Evolutionary conservation across 2,329 filamentous ascomycete species (phyloP), one percentile per base, ranked within the genome.

Genomic region (Scedosporium dehoogii): DNA sequence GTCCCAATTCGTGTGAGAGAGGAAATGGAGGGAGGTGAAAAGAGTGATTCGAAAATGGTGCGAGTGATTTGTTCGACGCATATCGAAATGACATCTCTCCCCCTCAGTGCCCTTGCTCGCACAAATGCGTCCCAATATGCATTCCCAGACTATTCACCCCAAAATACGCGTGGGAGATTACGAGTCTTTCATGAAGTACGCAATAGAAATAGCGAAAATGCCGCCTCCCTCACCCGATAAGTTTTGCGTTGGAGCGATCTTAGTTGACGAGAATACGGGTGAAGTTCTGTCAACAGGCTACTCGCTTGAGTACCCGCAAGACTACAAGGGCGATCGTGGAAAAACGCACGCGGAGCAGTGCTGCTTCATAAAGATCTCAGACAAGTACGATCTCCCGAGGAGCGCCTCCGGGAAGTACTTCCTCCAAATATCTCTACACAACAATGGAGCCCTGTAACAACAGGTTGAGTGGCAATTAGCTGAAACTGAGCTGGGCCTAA

Each of bases 311-410:
- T 68, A 75, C 16, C 72, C 72, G 0, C 65, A 70, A 3, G 72
- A 77, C 58, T 67, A 70, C 38, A 72, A 71, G 0, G 73, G 72
- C 51, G 74, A 77, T 51, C 69, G 68, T 0, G 75, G 75, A 0
- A 74, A 67, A 0, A 78, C 73, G 2, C 76, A 79, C 61, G 74
- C 75, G 1, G 76, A 77, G 63, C 74, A 77, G 25, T 76, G 74
- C 65, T 78, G 75, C 68, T 73, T 78, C 64, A 77, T 78, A 66
- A 78, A 79, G 68, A 69, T 78, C 4, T 74, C 74, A 25, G 71
- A 77, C 16, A 61, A 69, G 42, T 65, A 76, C 57, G 66, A 68
- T 25, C 57, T 78, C 4, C 66, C 70, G 75, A 78, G 61, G 70
- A 73, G 4, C 65, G 68, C 12, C 71, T 78, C 4, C 63, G 67